Evolutionary conservation across 2,329 filamentous ascomycete genomes (phyloP).

Genomic region (Trichophyton mentagrophytes): DNA sequence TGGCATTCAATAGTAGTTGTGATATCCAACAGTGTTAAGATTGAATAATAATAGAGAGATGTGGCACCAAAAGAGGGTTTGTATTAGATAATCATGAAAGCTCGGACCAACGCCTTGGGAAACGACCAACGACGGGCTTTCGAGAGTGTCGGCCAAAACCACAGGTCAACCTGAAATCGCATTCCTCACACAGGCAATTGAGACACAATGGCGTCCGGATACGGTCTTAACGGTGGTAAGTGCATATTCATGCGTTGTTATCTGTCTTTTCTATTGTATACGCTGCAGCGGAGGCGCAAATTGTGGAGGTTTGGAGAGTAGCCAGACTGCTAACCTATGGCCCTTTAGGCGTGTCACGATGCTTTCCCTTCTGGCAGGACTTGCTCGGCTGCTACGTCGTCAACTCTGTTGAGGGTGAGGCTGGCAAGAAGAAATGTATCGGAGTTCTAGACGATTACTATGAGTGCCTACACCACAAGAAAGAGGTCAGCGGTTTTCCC

Average conservation of each 20-base stretch:
- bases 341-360: constrained; percentile 54
- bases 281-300: constrained; percentile 3
- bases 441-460: constrained; percentile 91
- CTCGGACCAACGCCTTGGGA: constrained; percentile 11
- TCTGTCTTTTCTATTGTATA: background rate
- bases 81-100: background rate
- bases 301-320: constrained; percentile 5
- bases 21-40: background rate
- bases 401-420: constrained; percentile 69
- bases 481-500: constrained; percentile 55
- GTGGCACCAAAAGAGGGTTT: background rate
- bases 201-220: constrained; percentile 38
- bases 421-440: constrained; percentile 76
- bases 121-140: background rate
- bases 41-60: background rate
- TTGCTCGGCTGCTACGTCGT: constrained; percentile 96
- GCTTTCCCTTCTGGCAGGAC: constrained; percentile 99
- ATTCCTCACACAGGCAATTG: constrained; percentile 3
- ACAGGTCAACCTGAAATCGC: constrained; percentile 2
- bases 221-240: constrained; percentile 43
- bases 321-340: background rate
- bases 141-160: background rate
- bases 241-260: constrained; percentile 8
- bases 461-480: constrained; percentile 96
- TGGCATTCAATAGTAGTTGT: background rate